Evolutionary conservation across 1,284 basidiomycete genomes (phyloP).

Genomic region (Rhodotorula sp.): DNA sequence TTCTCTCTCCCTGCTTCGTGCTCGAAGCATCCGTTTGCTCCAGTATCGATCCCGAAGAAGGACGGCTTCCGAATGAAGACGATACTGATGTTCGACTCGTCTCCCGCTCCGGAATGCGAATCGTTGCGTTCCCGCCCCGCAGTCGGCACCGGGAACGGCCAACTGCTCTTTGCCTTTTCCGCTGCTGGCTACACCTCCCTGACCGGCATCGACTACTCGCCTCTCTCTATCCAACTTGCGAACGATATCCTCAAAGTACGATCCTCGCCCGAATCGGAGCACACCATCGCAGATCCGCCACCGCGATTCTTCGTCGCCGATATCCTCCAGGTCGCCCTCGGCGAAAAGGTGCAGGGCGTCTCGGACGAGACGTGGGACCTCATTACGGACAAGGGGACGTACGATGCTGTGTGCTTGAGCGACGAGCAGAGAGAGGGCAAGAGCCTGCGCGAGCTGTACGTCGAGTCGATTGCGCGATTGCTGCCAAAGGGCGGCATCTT

Average conservation of each 20-base stretch:
- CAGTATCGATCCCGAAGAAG: not conserved
- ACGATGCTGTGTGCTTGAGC: slow-evolving; percentile 79
- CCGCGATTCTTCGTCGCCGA: slow-evolving; percentile 46
- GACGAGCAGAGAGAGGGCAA: slow-evolving; percentile 60
- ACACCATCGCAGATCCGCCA: slow-evolving; percentile 8
- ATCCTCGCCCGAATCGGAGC: slow-evolving; percentile 2
- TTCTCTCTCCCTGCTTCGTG: not conserved
- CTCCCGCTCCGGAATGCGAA: not conserved
- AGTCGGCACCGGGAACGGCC: slow-evolving; percentile 82
- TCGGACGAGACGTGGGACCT: slow-evolving; percentile 46
- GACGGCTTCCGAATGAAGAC: not conserved
- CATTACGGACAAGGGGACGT: slow-evolving; percentile 58
- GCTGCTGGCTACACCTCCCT: slow-evolving; percentile 66
- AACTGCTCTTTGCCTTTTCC: slow-evolving; percentile 68
- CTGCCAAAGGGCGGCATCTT: slow-evolving; percentile 69
- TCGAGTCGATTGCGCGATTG: slow-evolving; percentile 59
- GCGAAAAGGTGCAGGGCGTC: slow-evolving; percentile 28
- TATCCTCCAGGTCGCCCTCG: slow-evolving; percentile 40
- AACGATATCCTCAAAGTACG: slow-evolving; percentile 27
- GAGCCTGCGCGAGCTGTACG: slow-evolving; percentile 59
- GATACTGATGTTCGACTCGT: not conserved
- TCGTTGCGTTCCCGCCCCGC: not conserved
- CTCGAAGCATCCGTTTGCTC: not conserved
- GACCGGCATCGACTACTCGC: slow-evolving; percentile 78
- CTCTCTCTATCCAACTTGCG: slow-evolving; percentile 60